Conservation (phyloP, 257 asterid genomes). For the Nicotiana paniculata region DNA sequence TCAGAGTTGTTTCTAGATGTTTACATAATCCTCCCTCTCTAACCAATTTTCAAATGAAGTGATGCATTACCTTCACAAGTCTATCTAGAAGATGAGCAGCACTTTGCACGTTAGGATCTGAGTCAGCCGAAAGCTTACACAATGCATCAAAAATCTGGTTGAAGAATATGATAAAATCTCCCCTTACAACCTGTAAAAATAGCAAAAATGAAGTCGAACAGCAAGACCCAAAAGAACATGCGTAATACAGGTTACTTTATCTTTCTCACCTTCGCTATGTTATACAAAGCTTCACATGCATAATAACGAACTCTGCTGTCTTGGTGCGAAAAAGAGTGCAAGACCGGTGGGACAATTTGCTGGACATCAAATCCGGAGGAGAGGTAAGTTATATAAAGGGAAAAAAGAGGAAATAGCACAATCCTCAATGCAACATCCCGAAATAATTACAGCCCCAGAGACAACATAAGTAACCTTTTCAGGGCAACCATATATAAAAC, state of each 20-base stretch:
- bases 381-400: slow-evolving; percentile 21
- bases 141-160: slow-evolving; percentile 91
- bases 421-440: not conserved
- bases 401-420: not conserved
- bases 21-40: slow-evolving; percentile 4
- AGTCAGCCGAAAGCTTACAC: slow-evolving; percentile 97
- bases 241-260: not conserved
- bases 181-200: slow-evolving; percentile 86
- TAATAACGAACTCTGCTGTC: slow-evolving; percentile 98
- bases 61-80: slow-evolving; percentile 71
- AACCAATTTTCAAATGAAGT: not conserved
- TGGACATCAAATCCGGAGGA: slow-evolving; percentile 28
- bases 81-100: slow-evolving; percentile 99
- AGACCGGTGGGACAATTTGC: slow-evolving; percentile 98
- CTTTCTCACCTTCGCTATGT: slow-evolving; percentile 86
- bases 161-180: slow-evolving; percentile 96
- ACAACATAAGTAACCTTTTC: not conserved
- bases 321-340: slow-evolving; percentile 83
- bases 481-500: not conserved
- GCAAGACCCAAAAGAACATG: slow-evolving; percentile 1
- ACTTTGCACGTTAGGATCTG: slow-evolving; percentile 97
- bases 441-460: not conserved
- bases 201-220: slow-evolving; percentile 18
- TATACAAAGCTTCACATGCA: slow-evolving; percentile 97
- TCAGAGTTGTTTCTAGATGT: not conserved